phyloP scores from a whole-genome alignment of 2,329 filamentous ascomycete genomes.

The Trichoderma atroviride region DNA sequence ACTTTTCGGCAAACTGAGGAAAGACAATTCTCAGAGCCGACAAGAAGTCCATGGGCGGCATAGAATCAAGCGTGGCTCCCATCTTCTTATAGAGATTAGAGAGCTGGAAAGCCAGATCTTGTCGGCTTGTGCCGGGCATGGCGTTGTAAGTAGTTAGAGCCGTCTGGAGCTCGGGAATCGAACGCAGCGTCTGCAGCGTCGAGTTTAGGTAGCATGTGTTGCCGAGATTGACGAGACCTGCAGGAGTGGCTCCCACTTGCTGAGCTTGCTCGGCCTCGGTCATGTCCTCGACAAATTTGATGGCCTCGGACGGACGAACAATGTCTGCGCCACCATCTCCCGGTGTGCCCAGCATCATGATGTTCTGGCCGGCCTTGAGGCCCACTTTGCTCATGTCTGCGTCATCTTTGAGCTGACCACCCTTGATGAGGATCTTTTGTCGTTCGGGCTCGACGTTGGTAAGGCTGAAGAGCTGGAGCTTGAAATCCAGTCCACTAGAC shows the following conservation, averaged over 20 bases:
- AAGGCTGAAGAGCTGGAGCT: slow-evolving; percentile 91
- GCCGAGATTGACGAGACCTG: slow-evolving; percentile 87
- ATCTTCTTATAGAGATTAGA: slow-evolving; percentile 86
- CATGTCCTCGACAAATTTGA: slow-evolving; percentile 97
- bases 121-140: slow-evolving; percentile 46
- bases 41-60: slow-evolving; percentile 81
- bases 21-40: slow-evolving; percentile 76
- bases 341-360: slow-evolving; percentile 97
- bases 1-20: slow-evolving; percentile 90
- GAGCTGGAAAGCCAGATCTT: slow-evolving; percentile 76
- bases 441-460: slow-evolving; percentile 95
- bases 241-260: slow-evolving; percentile 80
- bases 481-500: slow-evolving; percentile 88
- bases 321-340: slow-evolving; percentile 64
- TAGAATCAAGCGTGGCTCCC: slow-evolving; percentile 85
- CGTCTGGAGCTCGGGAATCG: slow-evolving; percentile 87
- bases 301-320: slow-evolving; percentile 73
- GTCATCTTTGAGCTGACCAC: slow-evolving; percentile 93
- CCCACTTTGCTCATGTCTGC: slow-evolving; percentile 80
- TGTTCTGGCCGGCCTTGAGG: slow-evolving; percentile 80
- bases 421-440: slow-evolving; percentile 94
- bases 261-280: slow-evolving; percentile 87
- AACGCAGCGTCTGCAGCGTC: slow-evolving; percentile 85
- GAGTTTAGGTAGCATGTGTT: slow-evolving; percentile 99
- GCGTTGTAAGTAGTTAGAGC: slow-evolving; percentile 66